Conservation (phyloP, 768 basidiomycete species). For the Panaeolus papilionaceus region DNA sequence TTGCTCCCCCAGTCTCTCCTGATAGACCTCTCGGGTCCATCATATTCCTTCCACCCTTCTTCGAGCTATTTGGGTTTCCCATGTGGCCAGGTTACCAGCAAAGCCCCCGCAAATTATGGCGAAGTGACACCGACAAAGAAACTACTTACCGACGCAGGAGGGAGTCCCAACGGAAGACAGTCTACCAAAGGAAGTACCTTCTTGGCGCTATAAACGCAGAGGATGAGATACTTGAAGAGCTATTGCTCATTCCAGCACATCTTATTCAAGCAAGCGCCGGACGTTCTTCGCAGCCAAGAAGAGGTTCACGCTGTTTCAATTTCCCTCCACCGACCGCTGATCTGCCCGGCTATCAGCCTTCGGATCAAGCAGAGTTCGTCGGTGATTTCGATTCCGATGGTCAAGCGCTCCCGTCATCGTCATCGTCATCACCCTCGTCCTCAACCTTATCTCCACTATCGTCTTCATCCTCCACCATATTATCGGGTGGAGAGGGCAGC, state of each 20-base stretch:
- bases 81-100: neutral
- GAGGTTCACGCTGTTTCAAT: neutral
- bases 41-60: neutral
- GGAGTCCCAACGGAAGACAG: neutral
- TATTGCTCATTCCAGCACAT: neutral
- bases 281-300: neutral
- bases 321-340: neutral
- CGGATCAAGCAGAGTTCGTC: neutral
- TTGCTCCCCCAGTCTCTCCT: neutral
- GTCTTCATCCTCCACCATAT: neutral
- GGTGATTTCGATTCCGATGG: conserved; percentile 10
- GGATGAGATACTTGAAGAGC: conserved; percentile 3
- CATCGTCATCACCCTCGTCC: too few species aligned
- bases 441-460: too few species aligned
- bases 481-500: too few species aligned
- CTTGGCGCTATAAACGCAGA: neutral
- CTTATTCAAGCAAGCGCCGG: neutral
- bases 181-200: neutral
- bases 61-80: neutral
- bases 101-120: neutral
- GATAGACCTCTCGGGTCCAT: neutral
- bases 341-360: conserved; percentile 4
- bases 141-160: neutral
- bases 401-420: neutral
- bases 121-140: neutral